These are phyloP conservation scores for Sisymbrium altissimum DNA, from an alignment of 345 rosid genomes.

Conservation along the genomic window DNA sequence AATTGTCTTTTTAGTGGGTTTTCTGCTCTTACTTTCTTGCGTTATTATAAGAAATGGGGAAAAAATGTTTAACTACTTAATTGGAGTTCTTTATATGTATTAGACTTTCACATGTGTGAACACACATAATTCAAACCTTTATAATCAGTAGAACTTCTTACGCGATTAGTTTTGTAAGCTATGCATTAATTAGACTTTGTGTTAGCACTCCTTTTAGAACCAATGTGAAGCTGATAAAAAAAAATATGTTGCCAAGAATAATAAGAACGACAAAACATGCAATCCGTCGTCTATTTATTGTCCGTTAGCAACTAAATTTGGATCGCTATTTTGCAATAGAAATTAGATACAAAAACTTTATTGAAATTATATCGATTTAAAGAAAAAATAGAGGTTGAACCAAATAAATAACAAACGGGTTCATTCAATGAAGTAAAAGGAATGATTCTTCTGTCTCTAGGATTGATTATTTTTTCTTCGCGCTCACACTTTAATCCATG, in stretches of 20 bases:
- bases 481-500: background rate
- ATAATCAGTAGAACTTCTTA: background rate
- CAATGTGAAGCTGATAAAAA: background rate
- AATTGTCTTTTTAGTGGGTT: too few species aligned
- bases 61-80: too few species aligned
- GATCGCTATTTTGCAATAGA: too few species aligned
- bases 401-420: background rate
- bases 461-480: background rate
- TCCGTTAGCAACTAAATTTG: background rate
- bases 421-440: too few species aligned
- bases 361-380: too few species aligned
- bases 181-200: background rate
- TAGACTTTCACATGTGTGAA: background rate
- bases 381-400: too few species aligned
- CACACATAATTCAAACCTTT: background rate
- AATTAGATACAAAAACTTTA: background rate
- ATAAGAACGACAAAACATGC: background rate
- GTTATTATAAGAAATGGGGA: too few species aligned
- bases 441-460: too few species aligned
- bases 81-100: too few species aligned
- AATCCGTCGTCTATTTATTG: too few species aligned
- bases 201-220: background rate
- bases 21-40: too few species aligned
- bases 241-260: too few species aligned
- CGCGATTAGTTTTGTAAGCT: background rate